These are phyloP conservation scores for Microthlaspi erraticum DNA, from an alignment of 345 rosid species.

Conservation along the genomic window DNA sequence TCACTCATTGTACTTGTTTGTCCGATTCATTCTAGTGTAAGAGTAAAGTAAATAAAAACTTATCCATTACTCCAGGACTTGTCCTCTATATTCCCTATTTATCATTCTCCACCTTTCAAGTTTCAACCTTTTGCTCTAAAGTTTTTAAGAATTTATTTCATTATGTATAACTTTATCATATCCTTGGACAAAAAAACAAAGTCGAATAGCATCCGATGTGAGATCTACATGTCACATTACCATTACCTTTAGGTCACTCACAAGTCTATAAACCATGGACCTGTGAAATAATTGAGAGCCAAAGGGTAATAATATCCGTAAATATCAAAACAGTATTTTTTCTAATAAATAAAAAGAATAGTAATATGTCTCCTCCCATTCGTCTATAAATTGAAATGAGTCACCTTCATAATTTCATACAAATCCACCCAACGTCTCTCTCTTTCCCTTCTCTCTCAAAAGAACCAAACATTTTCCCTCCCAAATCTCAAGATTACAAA, in stretches of 20 bases:
- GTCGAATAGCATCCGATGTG: slow-evolving; percentile 45
- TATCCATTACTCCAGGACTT: slow-evolving; percentile 35
- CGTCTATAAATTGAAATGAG: slow-evolving; percentile 30
- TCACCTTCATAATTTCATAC: slow-evolving; percentile 20
- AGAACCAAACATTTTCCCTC: slow-evolving; percentile 37
- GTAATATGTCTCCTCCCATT: slow-evolving; percentile 14
- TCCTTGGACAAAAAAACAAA: slow-evolving; percentile 30
- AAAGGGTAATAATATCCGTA: slow-evolving; percentile 13
- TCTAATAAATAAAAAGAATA: background rate
- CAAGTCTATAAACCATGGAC: slow-evolving; percentile 35
- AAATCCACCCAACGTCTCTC: slow-evolving; percentile 31
- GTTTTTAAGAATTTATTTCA: background rate
- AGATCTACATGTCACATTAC: slow-evolving; percentile 42
- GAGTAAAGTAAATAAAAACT: slow-evolving; percentile 26
- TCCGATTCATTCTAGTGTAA: slow-evolving; percentile 34
- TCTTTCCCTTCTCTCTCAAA: slow-evolving; percentile 29
- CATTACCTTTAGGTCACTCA: slow-evolving; percentile 26
- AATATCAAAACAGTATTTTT: background rate
- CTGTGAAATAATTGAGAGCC: slow-evolving; percentile 34
- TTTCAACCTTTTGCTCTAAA: slow-evolving; percentile 23
- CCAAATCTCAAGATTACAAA: slow-evolving; percentile 31
- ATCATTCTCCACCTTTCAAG: slow-evolving; percentile 26
- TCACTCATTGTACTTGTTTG: slow-evolving; percentile 42
- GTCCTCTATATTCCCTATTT: slow-evolving; percentile 36
- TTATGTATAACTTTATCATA: slow-evolving; percentile 7